A percentile compares a stretch with the other conserved stretches of the same genome.
phyloP scores from a whole-genome alignment of 108 stramenopile species.

The Nannochloropsis granulata region DNA sequence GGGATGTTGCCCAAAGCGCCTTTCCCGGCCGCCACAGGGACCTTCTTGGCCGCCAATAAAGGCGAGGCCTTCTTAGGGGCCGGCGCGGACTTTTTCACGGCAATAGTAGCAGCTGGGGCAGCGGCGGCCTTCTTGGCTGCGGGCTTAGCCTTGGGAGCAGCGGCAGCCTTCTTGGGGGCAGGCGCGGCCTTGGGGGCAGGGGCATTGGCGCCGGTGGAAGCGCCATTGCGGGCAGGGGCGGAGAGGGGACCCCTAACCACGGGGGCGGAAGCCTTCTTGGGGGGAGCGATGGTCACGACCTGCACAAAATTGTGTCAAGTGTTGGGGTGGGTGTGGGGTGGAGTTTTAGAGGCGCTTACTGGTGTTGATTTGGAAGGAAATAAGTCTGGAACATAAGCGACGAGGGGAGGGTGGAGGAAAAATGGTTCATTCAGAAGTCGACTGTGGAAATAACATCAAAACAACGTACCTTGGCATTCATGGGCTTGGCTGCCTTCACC shows the following conservation, averaged over 20 bases:
- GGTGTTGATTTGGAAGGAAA: too few species aligned
- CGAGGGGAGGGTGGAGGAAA: too few species aligned
- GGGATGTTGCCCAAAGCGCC: neutral
- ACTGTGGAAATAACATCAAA: too few species aligned
- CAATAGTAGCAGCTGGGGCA: neutral
- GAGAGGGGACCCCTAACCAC: neutral
- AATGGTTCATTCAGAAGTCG: too few species aligned
- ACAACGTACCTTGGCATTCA: neutral
- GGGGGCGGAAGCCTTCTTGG: neutral
- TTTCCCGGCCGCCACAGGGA: neutral
- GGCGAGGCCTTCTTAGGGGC: neutral
- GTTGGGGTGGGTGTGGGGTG: too few species aligned
- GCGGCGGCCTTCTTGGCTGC: neutral
- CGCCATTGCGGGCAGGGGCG: neutral
- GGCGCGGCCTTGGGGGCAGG: neutral
- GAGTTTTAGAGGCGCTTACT: too few species aligned
- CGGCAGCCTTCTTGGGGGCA: neutral
- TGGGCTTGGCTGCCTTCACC: neutral
- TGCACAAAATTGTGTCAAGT: neutral
- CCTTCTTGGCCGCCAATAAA: neutral
- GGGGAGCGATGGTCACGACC: neutral
- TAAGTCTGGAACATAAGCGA: too few species aligned
- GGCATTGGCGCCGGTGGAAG: neutral
- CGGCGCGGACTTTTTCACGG: neutral
- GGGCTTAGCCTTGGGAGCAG: neutral